A percentile compares a stretch with the other conserved stretches of the same genome.
These are phyloP conservation scores for Pholiota conissans DNA, from an alignment of 768 basidiomycete genomes.

Conservation along the genomic window DNA sequence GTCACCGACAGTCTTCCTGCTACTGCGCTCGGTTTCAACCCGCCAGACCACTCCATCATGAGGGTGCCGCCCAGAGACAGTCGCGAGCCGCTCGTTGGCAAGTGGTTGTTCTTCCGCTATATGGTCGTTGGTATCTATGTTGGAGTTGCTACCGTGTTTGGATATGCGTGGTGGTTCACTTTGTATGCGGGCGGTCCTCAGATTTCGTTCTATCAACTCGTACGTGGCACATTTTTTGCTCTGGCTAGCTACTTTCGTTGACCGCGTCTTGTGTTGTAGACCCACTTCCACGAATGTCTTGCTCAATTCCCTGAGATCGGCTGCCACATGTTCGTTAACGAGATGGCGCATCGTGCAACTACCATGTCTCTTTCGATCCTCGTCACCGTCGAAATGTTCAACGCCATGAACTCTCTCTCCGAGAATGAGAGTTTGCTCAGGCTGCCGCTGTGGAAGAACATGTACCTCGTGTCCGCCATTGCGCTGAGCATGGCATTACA, in stretches of 20 bases:
- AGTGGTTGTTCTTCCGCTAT: conserved; percentile 96
- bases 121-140: conserved; percentile 93
- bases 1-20: conserved; percentile 97
- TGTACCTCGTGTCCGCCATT: conserved; percentile 88
- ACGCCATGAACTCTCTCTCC: conserved; percentile 96
- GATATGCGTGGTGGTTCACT: conserved; percentile 99
- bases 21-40: conserved; percentile 97
- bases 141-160: conserved; percentile 92
- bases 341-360: conserved; percentile 82
- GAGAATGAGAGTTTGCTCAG: conserved; percentile 93
- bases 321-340: conserved; percentile 93
- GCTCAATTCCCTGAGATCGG: conserved; percentile 85
- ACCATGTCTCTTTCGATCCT: conserved; percentile 97
- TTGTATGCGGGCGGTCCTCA: conserved; percentile 89
- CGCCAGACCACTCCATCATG: conserved; percentile 97
- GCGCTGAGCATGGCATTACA: conserved; percentile 90
- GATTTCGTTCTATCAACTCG: conserved; percentile 91
- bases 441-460: conserved; percentile 93
- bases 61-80: conserved; percentile 87
- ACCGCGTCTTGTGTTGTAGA: conserved; percentile 44
- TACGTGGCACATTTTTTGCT: conserved; percentile 44
- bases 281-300: conserved; percentile 94
- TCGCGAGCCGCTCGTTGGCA: conserved; percentile 86
- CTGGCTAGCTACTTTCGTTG: conserved; percentile 1
- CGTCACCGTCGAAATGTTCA: conserved; percentile 96